phyloP scores from a whole-genome alignment of 2,329 filamentous ascomycete species.

The Exophiala xenobiotica region DNA sequence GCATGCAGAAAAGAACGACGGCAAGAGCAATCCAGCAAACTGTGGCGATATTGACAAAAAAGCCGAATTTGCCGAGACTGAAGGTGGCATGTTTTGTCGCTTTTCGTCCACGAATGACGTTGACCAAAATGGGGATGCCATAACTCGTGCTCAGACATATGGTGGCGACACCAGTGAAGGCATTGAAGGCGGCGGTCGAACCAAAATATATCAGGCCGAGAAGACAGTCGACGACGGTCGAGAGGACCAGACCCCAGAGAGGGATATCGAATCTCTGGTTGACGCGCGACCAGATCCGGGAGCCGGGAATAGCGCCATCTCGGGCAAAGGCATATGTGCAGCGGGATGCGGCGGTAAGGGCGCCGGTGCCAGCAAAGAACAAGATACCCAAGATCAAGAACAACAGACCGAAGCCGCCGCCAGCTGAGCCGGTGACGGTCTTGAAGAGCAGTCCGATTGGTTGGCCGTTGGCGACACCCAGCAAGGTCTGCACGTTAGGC shows the following conservation, averaged over 20 bases:
- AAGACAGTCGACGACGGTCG: conserved; percentile 46
- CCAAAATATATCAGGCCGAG: conserved; percentile 43
- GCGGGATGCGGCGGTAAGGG: conserved; percentile 52
- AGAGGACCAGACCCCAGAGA: conserved; percentile 28
- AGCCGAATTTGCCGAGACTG: conserved; percentile 47
- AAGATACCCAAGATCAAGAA: conserved; percentile 57
- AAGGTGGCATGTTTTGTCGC: conserved; percentile 49
- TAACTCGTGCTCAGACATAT: conserved; percentile 51
- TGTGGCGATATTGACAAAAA: conserved; percentile 45
- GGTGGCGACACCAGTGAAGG: conserved; percentile 41
- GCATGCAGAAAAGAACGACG: conserved; percentile 50
- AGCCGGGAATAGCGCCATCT: conserved; percentile 22
- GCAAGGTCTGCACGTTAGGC: conserved; percentile 43
- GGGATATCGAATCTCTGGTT: conserved; percentile 18
- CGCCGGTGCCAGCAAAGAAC: conserved; percentile 61
- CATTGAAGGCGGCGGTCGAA: conserved; percentile 24
- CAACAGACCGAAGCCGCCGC: conserved; percentile 49
- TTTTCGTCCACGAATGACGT: conserved; percentile 46
- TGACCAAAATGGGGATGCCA: conserved; percentile 47
- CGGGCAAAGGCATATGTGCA: conserved; percentile 47
- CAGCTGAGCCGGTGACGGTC: conserved; percentile 43
- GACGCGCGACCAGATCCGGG: conserved; percentile 15
- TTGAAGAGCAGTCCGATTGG: conserved; percentile 56
- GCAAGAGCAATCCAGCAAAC: conserved; percentile 52
- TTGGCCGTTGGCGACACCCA: conserved; percentile 41